phyloP scores from a whole-genome alignment of 2,329 filamentous ascomycete species.

The Neurospora sp. region DNA sequence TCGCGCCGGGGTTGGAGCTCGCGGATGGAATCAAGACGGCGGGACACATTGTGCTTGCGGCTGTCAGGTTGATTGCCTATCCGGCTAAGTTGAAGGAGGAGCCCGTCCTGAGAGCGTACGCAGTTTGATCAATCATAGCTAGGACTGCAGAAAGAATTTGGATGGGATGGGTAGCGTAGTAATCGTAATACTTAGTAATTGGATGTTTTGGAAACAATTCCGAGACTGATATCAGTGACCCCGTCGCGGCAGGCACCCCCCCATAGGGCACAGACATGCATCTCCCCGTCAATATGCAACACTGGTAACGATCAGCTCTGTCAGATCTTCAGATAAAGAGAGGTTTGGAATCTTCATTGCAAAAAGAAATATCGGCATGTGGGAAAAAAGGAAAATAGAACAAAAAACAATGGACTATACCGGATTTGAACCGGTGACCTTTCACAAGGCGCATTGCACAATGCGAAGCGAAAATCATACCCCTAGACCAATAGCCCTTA shows the following conservation, averaged over 20 bases:
- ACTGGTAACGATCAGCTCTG: neutral
- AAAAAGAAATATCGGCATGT: neutral
- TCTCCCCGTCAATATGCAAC: neutral
- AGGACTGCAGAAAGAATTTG: neutral
- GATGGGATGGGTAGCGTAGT: neutral
- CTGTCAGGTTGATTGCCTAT: neutral
- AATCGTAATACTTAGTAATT: neutral
- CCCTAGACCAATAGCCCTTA: neutral
- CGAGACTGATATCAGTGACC: neutral
- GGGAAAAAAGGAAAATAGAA: neutral
- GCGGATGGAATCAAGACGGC: neutral
- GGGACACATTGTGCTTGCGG: neutral
- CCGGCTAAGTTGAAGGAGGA: neutral
- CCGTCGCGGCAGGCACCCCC: neutral
- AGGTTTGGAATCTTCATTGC: neutral
- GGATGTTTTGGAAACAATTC: neutral
- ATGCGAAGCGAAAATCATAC: neutral
- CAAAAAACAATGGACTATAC: neutral
- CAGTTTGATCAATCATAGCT: neutral
- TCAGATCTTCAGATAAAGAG: neutral
- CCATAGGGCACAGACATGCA: neutral
- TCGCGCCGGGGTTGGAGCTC: neutral
- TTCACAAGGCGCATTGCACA: neutral
- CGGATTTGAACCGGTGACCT: neutral
- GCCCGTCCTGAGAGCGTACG: neutral